These are phyloP conservation scores for Lactifluus volemus DNA, from an alignment of 768 basidiomycete species.

Conservation along the genomic window DNA sequence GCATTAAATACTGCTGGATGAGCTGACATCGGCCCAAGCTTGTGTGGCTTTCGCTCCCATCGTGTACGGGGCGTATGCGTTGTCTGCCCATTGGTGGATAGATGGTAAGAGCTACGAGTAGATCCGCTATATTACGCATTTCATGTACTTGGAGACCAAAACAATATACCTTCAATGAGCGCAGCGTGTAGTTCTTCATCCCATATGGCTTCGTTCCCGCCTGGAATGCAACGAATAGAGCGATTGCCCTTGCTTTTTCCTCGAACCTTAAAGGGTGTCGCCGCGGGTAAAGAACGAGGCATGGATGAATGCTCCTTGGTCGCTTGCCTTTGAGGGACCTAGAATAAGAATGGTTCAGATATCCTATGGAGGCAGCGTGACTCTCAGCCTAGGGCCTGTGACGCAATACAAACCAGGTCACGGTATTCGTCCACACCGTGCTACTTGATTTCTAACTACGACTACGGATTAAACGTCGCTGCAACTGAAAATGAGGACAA, in stretches of 20 bases:
- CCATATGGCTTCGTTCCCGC: constrained; percentile 19
- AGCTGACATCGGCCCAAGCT: constrained; percentile 32
- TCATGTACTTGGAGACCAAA: constrained; percentile 5
- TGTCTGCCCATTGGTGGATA: constrained; percentile 21
- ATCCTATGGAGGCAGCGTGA: neutral
- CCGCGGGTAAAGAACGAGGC: constrained; percentile 9
- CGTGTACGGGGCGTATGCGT: constrained; percentile 12
- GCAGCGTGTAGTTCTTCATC: constrained; percentile 17
- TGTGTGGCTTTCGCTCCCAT: neutral
- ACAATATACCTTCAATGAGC: constrained; percentile 17
- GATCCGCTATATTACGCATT: neutral
- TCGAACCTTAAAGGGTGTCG: constrained; percentile 2
- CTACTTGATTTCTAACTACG: neutral
- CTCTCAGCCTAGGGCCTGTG: neutral
- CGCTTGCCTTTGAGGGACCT: neutral
- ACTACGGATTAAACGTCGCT: neutral
- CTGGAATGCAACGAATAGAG: constrained; percentile 18
- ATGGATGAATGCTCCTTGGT: constrained; percentile 1
- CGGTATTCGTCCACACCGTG: neutral
- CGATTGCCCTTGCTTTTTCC: constrained; percentile 19
- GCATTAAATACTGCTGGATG: constrained; percentile 32
- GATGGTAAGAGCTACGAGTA: constrained; percentile 10
- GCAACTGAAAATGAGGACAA: neutral
- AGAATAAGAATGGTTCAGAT: neutral
- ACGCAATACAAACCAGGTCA: neutral